Evolutionary conservation across 441 rosid genomes (phyloP), one percentile per base, ranked within the genome.

Genomic region (Populus trichocarpa): DNA sequence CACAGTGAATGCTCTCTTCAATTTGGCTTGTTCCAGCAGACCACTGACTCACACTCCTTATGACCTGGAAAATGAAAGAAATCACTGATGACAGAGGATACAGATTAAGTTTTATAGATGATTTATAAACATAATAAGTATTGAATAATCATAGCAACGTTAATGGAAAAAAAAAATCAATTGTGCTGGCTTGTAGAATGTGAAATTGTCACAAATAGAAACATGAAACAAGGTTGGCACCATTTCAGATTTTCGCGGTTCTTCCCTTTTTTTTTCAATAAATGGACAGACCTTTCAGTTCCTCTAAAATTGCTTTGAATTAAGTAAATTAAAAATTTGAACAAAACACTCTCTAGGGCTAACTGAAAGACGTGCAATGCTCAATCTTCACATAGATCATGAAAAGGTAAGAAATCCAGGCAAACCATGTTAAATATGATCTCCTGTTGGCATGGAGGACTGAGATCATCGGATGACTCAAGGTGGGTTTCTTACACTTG

Each of bases 1-100:
- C 93, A 83, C 87, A 76, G 81, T 95, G 99, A 84, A 97, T 89
- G 87, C 99, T 95, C 80, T 95, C 98, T 86, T 97, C 99, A 67
- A 86, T 81, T 89, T 93, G 99, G 86, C 98, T 90, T 75, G 99
- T 95, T 87, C 99, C 99, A 70, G 99, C 97, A 79, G 99, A 97
- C 99, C 99, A 95, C 82, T 93, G 99, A 83, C 99, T 97, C 82
- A 93, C 99, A 85, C 99, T 97, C 86, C 99, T 86, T 82, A 95
- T 85, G 78, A 97, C 88, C 99, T 95, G 94, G 71, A 85, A 88
- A 81, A 16, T 6, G 69, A 14, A 61, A 64, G 66, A 20, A 20
- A 76, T 40, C 70, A 63, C 66, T 69, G 23, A 53, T 72, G 69
- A 75, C 38, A 68, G 61, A 76, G 67, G 35, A 71, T 5, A n/a